Percentiles rank a stretch among this genome's conserved stretches.
Evolutionary conservation across 2,329 filamentous ascomycete species (phyloP).

Genomic region (Alternaria arbusti): DNA sequence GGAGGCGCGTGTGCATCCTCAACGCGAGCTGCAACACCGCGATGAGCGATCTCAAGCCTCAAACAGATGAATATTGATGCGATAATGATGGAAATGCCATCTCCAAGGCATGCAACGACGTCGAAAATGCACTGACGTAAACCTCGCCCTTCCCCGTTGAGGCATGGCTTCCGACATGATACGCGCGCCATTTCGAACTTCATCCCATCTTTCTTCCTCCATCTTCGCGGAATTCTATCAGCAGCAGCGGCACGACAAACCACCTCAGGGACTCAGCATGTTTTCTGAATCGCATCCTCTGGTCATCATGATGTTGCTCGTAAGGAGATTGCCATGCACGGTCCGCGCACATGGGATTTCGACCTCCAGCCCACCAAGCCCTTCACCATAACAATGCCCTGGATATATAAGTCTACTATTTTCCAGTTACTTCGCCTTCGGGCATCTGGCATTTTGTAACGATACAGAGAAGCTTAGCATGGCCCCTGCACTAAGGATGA

Average conservation of each 20-base stretch:
- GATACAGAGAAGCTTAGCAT: constrained; percentile 49
- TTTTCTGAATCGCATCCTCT: background rate
- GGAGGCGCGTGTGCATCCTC: background rate
- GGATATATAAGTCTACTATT: background rate
- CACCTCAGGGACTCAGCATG: background rate
- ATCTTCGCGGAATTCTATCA: background rate
- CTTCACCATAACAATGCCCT: background rate
- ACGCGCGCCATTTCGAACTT: background rate
- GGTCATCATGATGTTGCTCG: background rate
- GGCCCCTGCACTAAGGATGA: constrained; percentile 86
- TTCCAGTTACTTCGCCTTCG: background rate
- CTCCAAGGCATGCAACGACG: background rate
- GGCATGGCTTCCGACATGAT: constrained; percentile 3
- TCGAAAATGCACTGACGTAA: background rate
- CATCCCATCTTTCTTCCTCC: background rate
- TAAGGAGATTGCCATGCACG: background rate
- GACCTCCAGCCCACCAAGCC: background rate
- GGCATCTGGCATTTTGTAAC: background rate
- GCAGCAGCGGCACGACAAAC: background rate
- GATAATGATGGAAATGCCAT: background rate
- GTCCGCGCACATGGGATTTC: background rate
- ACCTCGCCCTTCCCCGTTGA: constrained; percentile 1
- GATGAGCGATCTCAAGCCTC: background rate
- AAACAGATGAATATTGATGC: background rate
- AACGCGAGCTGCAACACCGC: background rate